Base-by-base conservation (phyloP, 352 stramenopile genomes). In the Globisporangium nagaii region DNA sequence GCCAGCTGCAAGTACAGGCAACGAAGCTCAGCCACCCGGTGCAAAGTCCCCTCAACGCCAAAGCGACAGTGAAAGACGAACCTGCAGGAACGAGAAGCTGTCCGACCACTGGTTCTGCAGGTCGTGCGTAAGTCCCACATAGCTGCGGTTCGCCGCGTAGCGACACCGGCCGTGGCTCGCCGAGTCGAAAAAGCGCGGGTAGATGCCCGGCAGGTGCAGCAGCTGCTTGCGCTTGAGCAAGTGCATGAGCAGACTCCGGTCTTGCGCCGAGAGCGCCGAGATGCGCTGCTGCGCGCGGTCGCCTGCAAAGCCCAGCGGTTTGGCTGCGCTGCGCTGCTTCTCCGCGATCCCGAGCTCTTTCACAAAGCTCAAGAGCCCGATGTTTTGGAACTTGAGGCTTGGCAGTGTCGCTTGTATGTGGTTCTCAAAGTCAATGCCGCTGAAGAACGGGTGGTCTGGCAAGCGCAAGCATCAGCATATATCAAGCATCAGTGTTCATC, bases 31-130 rank as follows among this genome's bases (percentile, higher is more conserved):
- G n/a, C n/a, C n/a, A n/a, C n/a, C n/a, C n/a, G n/a, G n/a, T n/a
- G n/a, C n/a, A n/a, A n/a, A n/a, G n/a, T n/a, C n/a, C n/a, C 31
- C 20, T 22, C 15, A 25, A 34, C 19, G 10, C 28, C 13, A 44
- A n/a, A 28, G 22, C 8, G 17, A 25, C 15, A 13, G 7, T 37
- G 31, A 42, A 4, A 7, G 39, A 49, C 68, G 19, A 58, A 87
- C 79, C 72, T 79, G 66, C 50, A 89, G 76, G 63, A 91, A 92
- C 7, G 60, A 66, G 56, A 89, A 91, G 8, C 55, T 63, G 11
- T 86, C 62, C 15, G 49, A 73, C 79, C 82, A 94, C 43, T 88
- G 62, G 58, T 91, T 91, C 66, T 94, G 84, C 11, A 89, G 50
- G 2, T 78, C 69, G 44, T 92, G 81, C 1, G 70, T 83, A 31